Evolutionary conservation across 768 basidiomycete genomes (phyloP), one percentile per base, ranked within the genome.

Genomic region (Krasilnikovozyma curviuscula): DNA sequence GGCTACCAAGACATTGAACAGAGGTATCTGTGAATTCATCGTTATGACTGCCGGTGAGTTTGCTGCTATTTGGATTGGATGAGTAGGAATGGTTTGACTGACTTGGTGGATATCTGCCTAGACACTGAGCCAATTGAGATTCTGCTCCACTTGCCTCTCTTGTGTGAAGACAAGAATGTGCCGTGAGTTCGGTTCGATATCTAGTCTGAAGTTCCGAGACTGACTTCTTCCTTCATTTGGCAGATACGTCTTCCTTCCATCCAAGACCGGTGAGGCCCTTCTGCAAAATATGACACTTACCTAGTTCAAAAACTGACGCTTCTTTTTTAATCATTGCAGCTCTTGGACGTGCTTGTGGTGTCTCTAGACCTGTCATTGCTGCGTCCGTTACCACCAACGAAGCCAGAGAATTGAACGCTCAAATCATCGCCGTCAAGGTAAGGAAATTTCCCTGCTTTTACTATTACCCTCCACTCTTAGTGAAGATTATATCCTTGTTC

Each of bases 41-140:
- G 77, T 98, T 60, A 71, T 98, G 66, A 93, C 93, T 46, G 68
- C 67, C 61, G 65, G 56, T 59, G 39, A 24, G 57, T 51, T 9
- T 12, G 14, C 8, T 33, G 21, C 19, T 6, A 2, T 44, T 33
- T n/a, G n/a, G n/a, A n/a, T n/a, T n/a, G n/a, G n/a, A 8, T 10
- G 8, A 44, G 14, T 29, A 27, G 14, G 10, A 16, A 44, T 27
- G 16, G 8, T 29, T 44, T 16, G 14, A 16, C 16, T 21, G 18
- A 30, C 18, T 3, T 16, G 1, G 4, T 5, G 12, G 1, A 14
- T 40, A 13, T 13, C 12, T 16, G 7, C 31, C 79, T 79, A 46
- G 88, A 98, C 61, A 95, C 91, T 27, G 89, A 97, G 66, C 93
- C 93, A 40, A 73, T 98, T 59, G 93, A 97, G 65, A 98, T 98